Base-by-base conservation (phyloP, 2,329 filamentous ascomycete genomes). In the Fusarium succisae region DNA sequence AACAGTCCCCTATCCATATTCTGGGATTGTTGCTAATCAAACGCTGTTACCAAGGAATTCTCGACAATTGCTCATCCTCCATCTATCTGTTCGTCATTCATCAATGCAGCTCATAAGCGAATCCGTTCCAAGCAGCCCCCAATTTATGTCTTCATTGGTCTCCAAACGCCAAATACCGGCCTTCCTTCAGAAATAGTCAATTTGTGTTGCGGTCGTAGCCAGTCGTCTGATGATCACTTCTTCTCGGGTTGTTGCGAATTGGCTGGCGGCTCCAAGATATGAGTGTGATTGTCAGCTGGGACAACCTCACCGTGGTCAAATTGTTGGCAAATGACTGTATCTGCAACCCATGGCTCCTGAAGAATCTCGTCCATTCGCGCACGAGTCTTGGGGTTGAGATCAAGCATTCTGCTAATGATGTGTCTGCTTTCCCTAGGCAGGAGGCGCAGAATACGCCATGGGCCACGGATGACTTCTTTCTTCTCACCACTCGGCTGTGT, bases 341-440 rank as follows among this genome's bases (percentile, higher is more conserved):
- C 91, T 54, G 91, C 90, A n/a, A 98, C 91, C 96, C 96, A 99
- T 22, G 92, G 91, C 80, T 99, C 96, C 28, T 91, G 89, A 58
- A 98, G 84, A 24, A 99, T 93, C 79, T 99, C 95, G 30, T 92
- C 88, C 86, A 99, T 92, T 6, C 90, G 94, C 6, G 95, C 96
- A 64, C 96, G 90, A 74, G 93, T 92, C 79, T 90, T 92, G 0
- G 95, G 94, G 78, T 98, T 91, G 57, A 98, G 88, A 79, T 96
- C 94, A 41, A 99, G 89, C 96, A 99, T 99, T 65, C 93, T 89
- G 50, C 94, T 92, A 63, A 99, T 93, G 72, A 99, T 95, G 80
- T 96, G 92, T 58, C 96, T 88, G 74, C 93, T 97, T 83, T 98
- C 96, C 68, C 96, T 89, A 2, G 96, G 96, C 15, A 99, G 86